phyloP scores from a whole-genome alignment of 768 basidiomycete genomes.

The Ephemerocybe angulata region DNA sequence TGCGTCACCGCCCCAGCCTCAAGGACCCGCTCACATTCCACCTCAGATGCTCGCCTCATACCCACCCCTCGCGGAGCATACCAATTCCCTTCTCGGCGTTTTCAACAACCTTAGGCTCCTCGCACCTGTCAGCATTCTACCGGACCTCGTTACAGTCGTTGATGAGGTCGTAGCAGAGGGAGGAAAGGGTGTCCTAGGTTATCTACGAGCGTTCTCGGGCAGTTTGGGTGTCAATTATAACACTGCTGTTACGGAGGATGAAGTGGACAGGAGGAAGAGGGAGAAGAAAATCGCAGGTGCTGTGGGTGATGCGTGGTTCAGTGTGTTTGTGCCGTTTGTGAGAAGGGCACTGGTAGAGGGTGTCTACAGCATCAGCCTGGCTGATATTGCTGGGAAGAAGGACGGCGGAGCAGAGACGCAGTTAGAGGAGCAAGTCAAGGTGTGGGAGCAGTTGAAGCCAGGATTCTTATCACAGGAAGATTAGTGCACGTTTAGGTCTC shows the following conservation, averaged over 20 bases:
- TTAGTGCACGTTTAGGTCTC: no score
- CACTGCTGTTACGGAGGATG: constrained; percentile 12
- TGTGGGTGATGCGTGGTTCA: constrained; percentile 54
- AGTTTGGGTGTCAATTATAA: constrained; percentile 6
- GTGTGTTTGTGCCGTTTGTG: constrained; percentile 67
- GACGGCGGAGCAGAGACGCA: no score
- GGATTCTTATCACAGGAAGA: no score
- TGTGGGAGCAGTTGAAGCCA: no score
- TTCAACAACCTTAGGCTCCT: constrained; percentile 82
- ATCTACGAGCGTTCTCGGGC: constrained; percentile 35
- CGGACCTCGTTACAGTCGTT: constrained; percentile 45
- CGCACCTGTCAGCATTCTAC: constrained; percentile 60
- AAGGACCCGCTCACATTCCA: constrained; percentile 54
- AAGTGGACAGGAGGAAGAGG: constrained; percentile 17
- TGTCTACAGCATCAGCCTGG: no score
- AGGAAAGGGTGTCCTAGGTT: constrained; percentile 45
- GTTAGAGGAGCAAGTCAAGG: no score
- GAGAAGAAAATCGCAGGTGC: constrained; percentile 38
- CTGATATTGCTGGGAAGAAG: no score
- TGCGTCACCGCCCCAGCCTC: constrained; percentile 13
- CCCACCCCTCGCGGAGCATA: constrained; percentile 67
- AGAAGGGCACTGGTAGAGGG: constrained; percentile 69
- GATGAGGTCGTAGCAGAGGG: constrained; percentile 47
- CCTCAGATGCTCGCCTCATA: constrained; percentile 70
- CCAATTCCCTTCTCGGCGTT: constrained; percentile 68